These are phyloP conservation scores for Primulina tabacum DNA, from an alignment of 257 asterid genomes.

Conservation along the genomic window DNA sequence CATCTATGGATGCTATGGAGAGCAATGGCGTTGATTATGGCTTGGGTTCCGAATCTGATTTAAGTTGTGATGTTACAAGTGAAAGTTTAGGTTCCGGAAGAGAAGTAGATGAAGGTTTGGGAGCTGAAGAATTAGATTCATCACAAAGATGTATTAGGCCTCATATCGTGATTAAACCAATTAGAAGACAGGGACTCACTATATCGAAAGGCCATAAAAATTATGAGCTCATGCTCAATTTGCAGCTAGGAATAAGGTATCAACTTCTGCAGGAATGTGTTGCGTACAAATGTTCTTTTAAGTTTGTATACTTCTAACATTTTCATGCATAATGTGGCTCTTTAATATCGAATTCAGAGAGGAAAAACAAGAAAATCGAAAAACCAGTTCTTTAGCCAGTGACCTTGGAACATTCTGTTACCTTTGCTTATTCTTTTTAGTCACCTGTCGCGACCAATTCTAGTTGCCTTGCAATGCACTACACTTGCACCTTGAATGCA, in stretches of 20 bases:
- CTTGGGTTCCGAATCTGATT: conserved; percentile 54
- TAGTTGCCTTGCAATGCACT: not conserved
- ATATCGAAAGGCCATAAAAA: conserved; percentile 81
- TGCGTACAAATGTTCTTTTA: not conserved
- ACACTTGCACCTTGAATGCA: not conserved
- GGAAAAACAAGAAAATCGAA: not conserved
- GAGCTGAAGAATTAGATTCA: conserved; percentile 33
- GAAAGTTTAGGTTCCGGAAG: conserved; percentile 34
- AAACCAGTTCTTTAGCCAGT: not conserved
- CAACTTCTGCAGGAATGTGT: conserved; percentile 5
- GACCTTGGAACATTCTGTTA: not conserved
- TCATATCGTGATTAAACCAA: conserved; percentile 48
- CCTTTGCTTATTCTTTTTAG: not conserved
- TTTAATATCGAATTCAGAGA: not conserved
- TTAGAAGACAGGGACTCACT: conserved; percentile 55
- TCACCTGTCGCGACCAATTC: not conserved
- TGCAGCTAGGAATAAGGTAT: conserved; percentile 97
- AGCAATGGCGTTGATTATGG: conserved; percentile 34
- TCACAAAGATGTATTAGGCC: conserved; percentile 36
- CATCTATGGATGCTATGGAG: conserved; percentile 29
- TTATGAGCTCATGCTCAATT: conserved; percentile 88
- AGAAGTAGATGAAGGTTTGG: conserved; percentile 35
- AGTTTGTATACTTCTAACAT: not conserved
- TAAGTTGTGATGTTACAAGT: conserved; percentile 38
- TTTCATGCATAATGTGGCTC: not conserved